A percentile compares a stretch with the other conserved stretches of the same genome.
Conservation (phyloP, 1,139 yeast species). For the Trichomonascaceae sp. region DNA sequence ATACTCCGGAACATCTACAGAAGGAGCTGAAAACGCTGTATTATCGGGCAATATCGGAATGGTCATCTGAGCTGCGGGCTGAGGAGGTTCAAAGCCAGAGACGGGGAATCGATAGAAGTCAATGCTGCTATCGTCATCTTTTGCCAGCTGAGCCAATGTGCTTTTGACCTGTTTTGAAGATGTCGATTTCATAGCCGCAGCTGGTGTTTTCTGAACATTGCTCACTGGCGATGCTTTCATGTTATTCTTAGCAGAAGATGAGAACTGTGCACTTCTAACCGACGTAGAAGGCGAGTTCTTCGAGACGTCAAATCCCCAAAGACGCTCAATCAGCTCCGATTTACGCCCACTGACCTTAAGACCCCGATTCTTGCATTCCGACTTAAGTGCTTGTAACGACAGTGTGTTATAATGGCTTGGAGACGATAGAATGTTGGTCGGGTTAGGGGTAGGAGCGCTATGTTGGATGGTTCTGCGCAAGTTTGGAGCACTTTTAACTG, state of each 20-base stretch:
- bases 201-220: not conserved
- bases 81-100: slow-evolving; percentile 16
- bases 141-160: slow-evolving; percentile 23
- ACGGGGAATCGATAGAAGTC: slow-evolving; percentile 38
- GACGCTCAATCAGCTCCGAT: slow-evolving; percentile 46
- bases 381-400: slow-evolving; percentile 45
- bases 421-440: slow-evolving; percentile 28
- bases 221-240: not conserved
- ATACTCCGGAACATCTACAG: slow-evolving; percentile 22
- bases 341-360: slow-evolving; percentile 52
- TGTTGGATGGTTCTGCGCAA: slow-evolving; percentile 22
- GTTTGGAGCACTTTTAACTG: slow-evolving; percentile 12
- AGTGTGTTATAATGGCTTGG: slow-evolving; percentile 30
- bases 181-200: not conserved
- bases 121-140: slow-evolving; percentile 38
- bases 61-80: slow-evolving; percentile 27
- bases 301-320: slow-evolving; percentile 33
- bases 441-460: slow-evolving; percentile 30
- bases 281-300: not conserved
- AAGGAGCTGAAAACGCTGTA: slow-evolving; percentile 17
- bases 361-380: slow-evolving; percentile 52
- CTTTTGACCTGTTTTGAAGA: not conserved
- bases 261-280: not conserved
- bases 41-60: slow-evolving; percentile 37
- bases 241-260: not conserved